Evolutionary conservation across 495 filamentous ascomycete genomes (phyloP).

Genomic region (Aspergillus steynii): DNA sequence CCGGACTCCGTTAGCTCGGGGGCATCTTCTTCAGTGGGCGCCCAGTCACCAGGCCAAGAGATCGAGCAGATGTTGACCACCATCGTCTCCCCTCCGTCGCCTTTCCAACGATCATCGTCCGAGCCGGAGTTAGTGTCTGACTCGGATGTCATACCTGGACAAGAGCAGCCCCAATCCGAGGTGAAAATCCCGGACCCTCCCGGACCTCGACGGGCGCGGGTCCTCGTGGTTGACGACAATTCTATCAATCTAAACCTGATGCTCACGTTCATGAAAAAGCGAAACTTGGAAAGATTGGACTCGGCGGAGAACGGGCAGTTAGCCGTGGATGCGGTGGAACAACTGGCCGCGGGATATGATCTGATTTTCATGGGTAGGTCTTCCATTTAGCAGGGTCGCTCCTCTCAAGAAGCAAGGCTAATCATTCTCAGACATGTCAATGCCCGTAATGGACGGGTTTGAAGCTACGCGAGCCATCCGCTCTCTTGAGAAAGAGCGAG

Average conservation of each 20-base stretch:
- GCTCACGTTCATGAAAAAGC: slow-evolving; percentile 58
- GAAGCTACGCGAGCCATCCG: slow-evolving; percentile 70
- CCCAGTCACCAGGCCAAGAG: slow-evolving; percentile 12
- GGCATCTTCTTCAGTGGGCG: slow-evolving; percentile 6
- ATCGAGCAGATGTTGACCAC: slow-evolving; percentile 5
- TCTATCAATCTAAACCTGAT: slow-evolving; percentile 72
- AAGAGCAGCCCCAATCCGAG: neutral
- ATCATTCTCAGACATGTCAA: slow-evolving; percentile 58
- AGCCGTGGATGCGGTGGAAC: slow-evolving; percentile 52
- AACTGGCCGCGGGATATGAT: slow-evolving; percentile 44
- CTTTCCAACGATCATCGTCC: slow-evolving; percentile 8
- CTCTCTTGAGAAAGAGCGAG: slow-evolving; percentile 54
- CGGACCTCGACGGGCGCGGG: slow-evolving; percentile 19
- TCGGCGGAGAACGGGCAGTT: slow-evolving; percentile 54
- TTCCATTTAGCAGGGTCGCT: neutral
- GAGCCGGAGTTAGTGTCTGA: neutral
- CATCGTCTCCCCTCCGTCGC: slow-evolving; percentile 8
- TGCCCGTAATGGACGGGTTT: slow-evolving; percentile 79
- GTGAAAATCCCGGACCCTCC: neutral
- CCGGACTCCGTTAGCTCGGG: slow-evolving; percentile 11
- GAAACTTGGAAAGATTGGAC: slow-evolving; percentile 38
- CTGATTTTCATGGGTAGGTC: slow-evolving; percentile 57
- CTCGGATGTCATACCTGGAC: neutral
- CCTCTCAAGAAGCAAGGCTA: neutral
- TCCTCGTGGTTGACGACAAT: slow-evolving; percentile 76